phyloP scores from a whole-genome alignment of 192 early-diverging fungal genomes.

The Umbelopsis sp. region DNA sequence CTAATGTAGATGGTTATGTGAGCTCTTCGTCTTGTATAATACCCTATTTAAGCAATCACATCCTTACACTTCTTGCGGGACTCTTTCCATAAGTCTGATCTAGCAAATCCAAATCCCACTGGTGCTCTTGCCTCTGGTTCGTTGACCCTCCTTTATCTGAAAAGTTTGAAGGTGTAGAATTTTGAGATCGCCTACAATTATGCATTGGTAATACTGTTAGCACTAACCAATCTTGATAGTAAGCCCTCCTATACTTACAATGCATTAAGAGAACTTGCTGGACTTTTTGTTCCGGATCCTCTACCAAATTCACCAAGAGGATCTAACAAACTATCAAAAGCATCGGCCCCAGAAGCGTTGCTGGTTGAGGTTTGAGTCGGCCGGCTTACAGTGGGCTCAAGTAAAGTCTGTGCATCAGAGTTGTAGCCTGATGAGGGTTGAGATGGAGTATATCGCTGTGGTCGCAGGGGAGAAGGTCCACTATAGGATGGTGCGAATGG shows the following conservation, averaged over 20 bases:
- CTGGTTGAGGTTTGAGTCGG: background rate
- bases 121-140: background rate
- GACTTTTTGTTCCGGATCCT: slow-evolving; percentile 11
- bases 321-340: slow-evolving; percentile 33
- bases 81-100: slow-evolving; percentile 13
- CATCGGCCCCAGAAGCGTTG: background rate
- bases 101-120: slow-evolving; percentile 39
- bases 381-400: background rate
- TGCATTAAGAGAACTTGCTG: slow-evolving; percentile 30
- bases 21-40: too few relatives aligned
- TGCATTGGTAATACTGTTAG: background rate
- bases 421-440: slow-evolving; percentile 14
- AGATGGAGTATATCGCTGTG: slow-evolving; percentile 12
- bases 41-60: too few relatives aligned
- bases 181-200: slow-evolving; percentile 2
- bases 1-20: background rate
- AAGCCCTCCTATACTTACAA: slow-evolving; percentile 22
- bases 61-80: slow-evolving; percentile 13
- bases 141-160: background rate
- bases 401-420: background rate
- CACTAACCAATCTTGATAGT: background rate
- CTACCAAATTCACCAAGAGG: slow-evolving; percentile 26
- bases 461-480: background rate
- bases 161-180: slow-evolving; percentile 10
- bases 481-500: slow-evolving; percentile 7